Evolutionary conservation across 768 basidiomycete genomes (phyloP), one percentile per base, ranked within the genome.

Genomic region (Hygrophorus russula): DNA sequence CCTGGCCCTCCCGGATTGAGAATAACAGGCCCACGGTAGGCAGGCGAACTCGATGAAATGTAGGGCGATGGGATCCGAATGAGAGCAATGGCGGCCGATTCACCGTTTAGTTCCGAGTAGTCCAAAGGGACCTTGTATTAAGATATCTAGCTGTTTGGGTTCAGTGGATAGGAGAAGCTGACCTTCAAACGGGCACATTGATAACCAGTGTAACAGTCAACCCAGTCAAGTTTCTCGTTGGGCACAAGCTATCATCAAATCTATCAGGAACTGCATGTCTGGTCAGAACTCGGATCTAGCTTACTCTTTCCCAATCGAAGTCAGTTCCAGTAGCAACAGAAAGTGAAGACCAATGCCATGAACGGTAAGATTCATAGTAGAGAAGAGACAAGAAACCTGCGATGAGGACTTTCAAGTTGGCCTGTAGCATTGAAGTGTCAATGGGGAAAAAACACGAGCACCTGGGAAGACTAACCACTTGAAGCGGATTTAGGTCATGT

Each of bases 71-170:
- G 66, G 27, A 63, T 56, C n/a, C 68, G 62, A 13, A 64, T 60
- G 7, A 73, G 45, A 0, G 70, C 73, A 19, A 73, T 67, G 17
- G 55, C 53, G 1, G 66, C 69, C 41, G 59, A 57, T n/a, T 49
- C 56, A 7, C 64, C 65, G 12, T 52, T 32, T 2, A 68, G 64
- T 4, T 67, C 57, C 1, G 63, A 63, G 39, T 75, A 66, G 46
- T 73, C 63, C 27, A 73, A 51, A 15, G 71, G 70, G 11, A 71
- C 69, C 70, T 73, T n/a, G n/a, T n/a, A n/a, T n/a, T n/a, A n/a
- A n/a, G n/a, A n/a, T n/a, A n/a, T n/a, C n/a, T n/a, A n/a, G n/a
- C n/a, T n/a, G n/a, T n/a, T n/a, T n/a, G n/a, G 27, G 10, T 36
- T 34, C n/a, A 11, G 32, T 30, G 14, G 31, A 19, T 4, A 8